Evolutionary conservation across 2,329 filamentous ascomycete genomes (phyloP).

Genomic region (Ceratocystis papillata): DNA sequence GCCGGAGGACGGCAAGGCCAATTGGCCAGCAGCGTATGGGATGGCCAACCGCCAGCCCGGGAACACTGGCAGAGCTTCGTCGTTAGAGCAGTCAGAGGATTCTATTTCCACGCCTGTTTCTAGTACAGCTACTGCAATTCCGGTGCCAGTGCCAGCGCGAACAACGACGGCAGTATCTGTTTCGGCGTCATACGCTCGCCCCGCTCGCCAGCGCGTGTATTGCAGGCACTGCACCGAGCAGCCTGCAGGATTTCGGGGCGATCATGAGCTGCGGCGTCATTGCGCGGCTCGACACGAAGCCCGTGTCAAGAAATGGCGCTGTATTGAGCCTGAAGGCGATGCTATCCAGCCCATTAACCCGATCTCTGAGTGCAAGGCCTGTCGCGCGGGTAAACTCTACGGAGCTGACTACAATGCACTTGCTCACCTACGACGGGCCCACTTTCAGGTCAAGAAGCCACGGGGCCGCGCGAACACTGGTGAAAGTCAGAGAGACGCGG

Average conservation of each 20-base stretch:
- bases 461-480: conserved; percentile 33
- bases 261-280: conserved; percentile 68
- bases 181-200: conserved; percentile 6
- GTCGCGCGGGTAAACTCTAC: conserved; percentile 65
- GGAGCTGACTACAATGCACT: conserved; percentile 91
- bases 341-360: conserved; percentile 33
- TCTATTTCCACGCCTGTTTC: background rate
- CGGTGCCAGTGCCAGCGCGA: background rate
- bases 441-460: conserved; percentile 60
- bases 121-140: background rate
- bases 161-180: no score
- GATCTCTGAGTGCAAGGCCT: conserved; percentile 74
- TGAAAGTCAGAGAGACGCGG: conserved; percentile 26
- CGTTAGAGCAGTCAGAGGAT: background rate
- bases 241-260: conserved; percentile 70
- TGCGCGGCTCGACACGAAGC: conserved; percentile 52
- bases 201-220: conserved; percentile 37
- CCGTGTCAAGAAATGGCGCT: conserved; percentile 47
- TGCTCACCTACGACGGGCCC: conserved; percentile 74
- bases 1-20: conserved; percentile 27
- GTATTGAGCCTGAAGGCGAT: conserved; percentile 40
- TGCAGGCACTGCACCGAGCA: conserved; percentile 61
- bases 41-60: background rate
- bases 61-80: background rate
- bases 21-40: background rate